These are phyloP conservation scores for Neocatenulostroma microsporum DNA, from an alignment of 2,329 filamentous ascomycete genomes.

Conservation along the genomic window DNA sequence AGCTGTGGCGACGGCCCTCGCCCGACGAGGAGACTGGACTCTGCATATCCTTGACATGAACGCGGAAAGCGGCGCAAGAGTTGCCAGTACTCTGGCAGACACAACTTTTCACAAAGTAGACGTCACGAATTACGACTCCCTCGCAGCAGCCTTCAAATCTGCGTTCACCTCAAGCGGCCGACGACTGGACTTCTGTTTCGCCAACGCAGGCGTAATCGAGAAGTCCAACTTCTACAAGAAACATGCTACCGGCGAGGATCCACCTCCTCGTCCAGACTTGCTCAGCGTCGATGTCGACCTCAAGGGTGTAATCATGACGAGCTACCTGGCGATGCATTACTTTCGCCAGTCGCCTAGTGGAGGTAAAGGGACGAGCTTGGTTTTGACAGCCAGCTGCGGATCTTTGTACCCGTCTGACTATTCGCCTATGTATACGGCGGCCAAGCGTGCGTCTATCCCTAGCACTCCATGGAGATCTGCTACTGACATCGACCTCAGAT, in stretches of 20 bases:
- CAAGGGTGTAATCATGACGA: conserved; percentile 32
- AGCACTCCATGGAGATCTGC: not conserved
- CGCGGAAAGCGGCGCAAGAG: conserved; percentile 25
- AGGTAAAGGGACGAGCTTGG: conserved; percentile 1
- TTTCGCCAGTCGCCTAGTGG: conserved; percentile 4
- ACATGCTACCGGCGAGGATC: conserved; percentile 15
- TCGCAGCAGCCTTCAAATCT: conserved; percentile 31
- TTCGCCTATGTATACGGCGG: conserved; percentile 32
- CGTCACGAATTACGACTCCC: conserved; percentile 30
- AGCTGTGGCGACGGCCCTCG: conserved; percentile 32
- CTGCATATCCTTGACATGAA: conserved; percentile 37
- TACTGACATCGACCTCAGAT: conserved; percentile 10
- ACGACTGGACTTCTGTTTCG: conserved; percentile 43
- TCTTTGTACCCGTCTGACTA: conserved; percentile 26
- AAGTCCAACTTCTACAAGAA: conserved; percentile 35
- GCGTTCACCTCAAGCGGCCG: conserved; percentile 27
- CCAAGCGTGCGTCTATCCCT: conserved; percentile 22
- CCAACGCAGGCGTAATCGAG: conserved; percentile 42
- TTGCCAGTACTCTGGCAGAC: conserved; percentile 21
- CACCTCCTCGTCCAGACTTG: conserved; percentile 25
- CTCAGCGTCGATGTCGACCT: conserved; percentile 35
- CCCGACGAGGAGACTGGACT: conserved; percentile 30
- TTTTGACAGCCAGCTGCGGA: conserved; percentile 7
- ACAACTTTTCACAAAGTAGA: conserved; percentile 33
- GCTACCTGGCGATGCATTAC: conserved; percentile 32